phyloP scores from a whole-genome alignment of 2,329 filamentous ascomycete genomes.

The Arthrobotrys sinensis region DNA sequence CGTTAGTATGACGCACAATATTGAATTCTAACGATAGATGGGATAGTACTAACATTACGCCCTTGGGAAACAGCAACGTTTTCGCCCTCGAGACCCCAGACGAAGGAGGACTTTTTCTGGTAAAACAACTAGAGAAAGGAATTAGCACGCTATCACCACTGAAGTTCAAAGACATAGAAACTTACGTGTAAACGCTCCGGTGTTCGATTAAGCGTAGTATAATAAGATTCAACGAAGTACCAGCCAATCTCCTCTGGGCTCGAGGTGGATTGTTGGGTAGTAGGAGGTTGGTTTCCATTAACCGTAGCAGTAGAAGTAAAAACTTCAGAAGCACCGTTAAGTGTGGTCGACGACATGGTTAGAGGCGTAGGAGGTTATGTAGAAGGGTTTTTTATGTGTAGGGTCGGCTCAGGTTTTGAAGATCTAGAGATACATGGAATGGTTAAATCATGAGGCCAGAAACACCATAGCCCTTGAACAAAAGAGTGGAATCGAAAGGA shows the following conservation, averaged over 20 bases:
- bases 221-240: constrained; percentile 99
- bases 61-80: constrained; percentile 88
- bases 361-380: constrained; percentile 7
- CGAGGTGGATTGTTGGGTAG: constrained; percentile 68
- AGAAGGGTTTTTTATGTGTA: background rate
- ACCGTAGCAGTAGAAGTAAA: constrained; percentile 66
- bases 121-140: constrained; percentile 81
- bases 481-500: background rate
- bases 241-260: constrained; percentile 96
- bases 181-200: constrained; percentile 88
- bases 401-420: constrained; percentile 1
- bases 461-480: background rate
- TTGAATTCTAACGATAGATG: background rate
- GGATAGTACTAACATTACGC: constrained; percentile 78
- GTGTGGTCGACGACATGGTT: constrained; percentile 63
- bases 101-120: constrained; percentile 94
- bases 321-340: constrained; percentile 66
- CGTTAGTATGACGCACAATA: background rate
- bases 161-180: constrained; percentile 42
- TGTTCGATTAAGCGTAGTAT: constrained; percentile 94
- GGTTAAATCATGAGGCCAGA: background rate
- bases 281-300: constrained; percentile 62
- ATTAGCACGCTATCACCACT: constrained; percentile 5
- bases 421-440: background rate
- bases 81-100: constrained; percentile 91